Base-by-base conservation (phyloP, 2,329 filamentous ascomycete genomes). In the Aspergillus melleus region DNA sequence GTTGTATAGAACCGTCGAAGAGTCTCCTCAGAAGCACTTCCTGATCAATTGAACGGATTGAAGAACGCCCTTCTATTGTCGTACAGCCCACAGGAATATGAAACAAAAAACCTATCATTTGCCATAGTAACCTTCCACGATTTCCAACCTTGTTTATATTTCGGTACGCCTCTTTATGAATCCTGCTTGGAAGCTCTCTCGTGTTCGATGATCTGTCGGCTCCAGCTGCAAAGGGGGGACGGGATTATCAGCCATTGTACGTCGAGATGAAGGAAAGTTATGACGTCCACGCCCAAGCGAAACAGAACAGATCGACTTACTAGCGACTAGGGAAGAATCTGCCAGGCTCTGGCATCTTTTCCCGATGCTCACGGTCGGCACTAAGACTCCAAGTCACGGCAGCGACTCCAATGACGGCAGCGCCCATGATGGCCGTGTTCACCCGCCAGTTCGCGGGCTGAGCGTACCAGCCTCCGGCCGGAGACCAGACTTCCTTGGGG, bases 401-500 rank as follows among this genome's bases (percentile, higher is more conserved):
- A 60, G 84, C 83, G 66, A 96, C 83, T 64, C 90, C 88, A 66
- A 89, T 66, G 54, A 95, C 81, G 58, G 89, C 84, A 52, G 81
- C 84, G 61, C 86, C 85, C 74, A 92, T 87, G 67, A 95, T 83
- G 57, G 89, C 84, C 5, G 95, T 99, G 83, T 99, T 99, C 72
- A 82, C 81, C 77, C 90, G 95, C 95, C 95, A 99, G 84, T 99
- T 99, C 68, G 86, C 83, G 56, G 95, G 95, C 77, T 96, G 94
- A 57, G 89, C 82, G 80, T 99, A 99, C 95, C 95, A 99, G 80
- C 95, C 95, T 85, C 95, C 95, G 66, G 94, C 84, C 63, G 95
- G 95, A 74, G 95, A 98, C 95, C 95, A 99, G 85, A 99, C 92
- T 84, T 99, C 94, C 85, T 96, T 97, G 78, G 92, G 93, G 81